phyloP scores from a whole-genome alignment of 129 eudicot species.

The Pittosporum tobira region DNA sequence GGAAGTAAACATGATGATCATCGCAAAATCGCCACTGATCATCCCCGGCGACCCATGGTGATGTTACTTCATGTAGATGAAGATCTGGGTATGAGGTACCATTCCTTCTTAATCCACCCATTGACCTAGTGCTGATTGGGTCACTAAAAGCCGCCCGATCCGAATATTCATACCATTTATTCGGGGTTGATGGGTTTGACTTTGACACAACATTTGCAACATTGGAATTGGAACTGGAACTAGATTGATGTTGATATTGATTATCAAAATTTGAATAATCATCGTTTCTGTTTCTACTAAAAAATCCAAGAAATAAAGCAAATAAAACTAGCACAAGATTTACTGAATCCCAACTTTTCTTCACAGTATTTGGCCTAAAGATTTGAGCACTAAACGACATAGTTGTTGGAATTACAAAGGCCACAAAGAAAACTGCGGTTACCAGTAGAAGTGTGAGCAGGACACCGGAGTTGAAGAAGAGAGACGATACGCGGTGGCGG shows the following conservation, averaged over 20 bases:
- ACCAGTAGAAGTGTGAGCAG: conserved; percentile 39
- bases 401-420: conserved; percentile 50
- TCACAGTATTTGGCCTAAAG: conserved; percentile 50
- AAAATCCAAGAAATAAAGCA: conserved; percentile 74
- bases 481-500: conserved; percentile 50
- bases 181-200: conserved; percentile 25
- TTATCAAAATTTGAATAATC: conserved; percentile 5
- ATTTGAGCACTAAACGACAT: conserved; percentile 35
- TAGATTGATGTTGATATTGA: conserved; percentile 23
- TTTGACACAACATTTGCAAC: conserved; percentile 31
- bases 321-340: conserved; percentile 61
- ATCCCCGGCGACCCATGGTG: conserved; percentile 22
- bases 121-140: not conserved
- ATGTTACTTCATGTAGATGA: conserved; percentile 50
- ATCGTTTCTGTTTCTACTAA: conserved; percentile 47
- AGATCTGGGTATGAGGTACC: conserved; percentile 87
- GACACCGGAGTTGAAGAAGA: conserved; percentile 66
- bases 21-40: conserved; percentile 50
- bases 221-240: conserved; percentile 16
- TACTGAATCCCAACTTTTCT: conserved; percentile 75
- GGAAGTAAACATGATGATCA: conserved; percentile 48
- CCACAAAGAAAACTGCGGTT: conserved; percentile 47
- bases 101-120: conserved; percentile 46
- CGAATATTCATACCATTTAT: conserved; percentile 45
- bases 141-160: conserved; percentile 21